These are phyloP conservation scores for Globisporangium emineosum DNA, from an alignment of 352 stramenopile genomes.

Conservation along the genomic window DNA sequence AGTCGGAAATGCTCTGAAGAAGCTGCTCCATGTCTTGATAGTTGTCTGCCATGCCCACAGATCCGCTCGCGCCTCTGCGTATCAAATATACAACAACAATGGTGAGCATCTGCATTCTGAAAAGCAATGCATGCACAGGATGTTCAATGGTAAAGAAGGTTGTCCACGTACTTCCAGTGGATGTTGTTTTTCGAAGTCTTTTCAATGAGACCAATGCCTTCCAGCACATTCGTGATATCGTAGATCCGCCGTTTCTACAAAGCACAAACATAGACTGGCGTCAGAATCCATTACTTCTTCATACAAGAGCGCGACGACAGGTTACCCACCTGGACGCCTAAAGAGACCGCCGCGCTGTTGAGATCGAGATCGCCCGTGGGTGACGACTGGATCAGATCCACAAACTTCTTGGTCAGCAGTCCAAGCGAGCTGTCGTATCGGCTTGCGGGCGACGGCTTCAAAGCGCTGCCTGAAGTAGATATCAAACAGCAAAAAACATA, in stretches of 20 bases:
- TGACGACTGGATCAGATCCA: constrained; percentile 91
- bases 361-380: constrained; percentile 92
- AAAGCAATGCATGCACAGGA: neutral
- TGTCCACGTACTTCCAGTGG: constrained; percentile 89
- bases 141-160: neutral
- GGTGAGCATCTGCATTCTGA: neutral
- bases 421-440: constrained; percentile 96
- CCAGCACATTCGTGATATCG: constrained; percentile 98
- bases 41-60: constrained; percentile 40
- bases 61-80: constrained; percentile 50
- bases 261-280: constrained; percentile 1
- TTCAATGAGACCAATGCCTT: constrained; percentile 97
- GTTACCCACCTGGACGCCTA: constrained; percentile 68
- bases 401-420: constrained; percentile 96
- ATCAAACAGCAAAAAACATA: neutral
- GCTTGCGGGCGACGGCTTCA: constrained; percentile 71
- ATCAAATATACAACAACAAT: neutral
- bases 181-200: constrained; percentile 99
- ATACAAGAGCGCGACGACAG: neutral
- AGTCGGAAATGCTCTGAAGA: constrained; percentile 70
- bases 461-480: constrained; percentile 17
- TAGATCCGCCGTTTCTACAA: constrained; percentile 96
- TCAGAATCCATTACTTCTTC: too few species aligned
- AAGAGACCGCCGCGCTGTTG: constrained; percentile 87
- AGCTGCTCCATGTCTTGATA: constrained; percentile 73